Base-by-base conservation (phyloP, 2,329 filamentous ascomycete genomes). In the Apiospora koreana region DNA sequence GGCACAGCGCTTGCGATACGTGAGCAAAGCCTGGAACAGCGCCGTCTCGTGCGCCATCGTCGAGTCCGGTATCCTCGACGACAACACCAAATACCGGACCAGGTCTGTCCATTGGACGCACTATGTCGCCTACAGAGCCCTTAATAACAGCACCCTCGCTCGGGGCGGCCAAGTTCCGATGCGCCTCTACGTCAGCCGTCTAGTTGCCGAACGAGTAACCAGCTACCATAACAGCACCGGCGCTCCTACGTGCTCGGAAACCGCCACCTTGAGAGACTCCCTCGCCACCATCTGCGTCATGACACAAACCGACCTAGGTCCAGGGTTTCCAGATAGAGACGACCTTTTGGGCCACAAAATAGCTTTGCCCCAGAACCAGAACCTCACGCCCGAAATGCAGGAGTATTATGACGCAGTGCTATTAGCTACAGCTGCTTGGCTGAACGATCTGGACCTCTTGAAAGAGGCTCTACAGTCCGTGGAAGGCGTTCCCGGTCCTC, bases 31-130 rank as follows among this genome's bases (percentile, higher is more conserved):
- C 16, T 68, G 67, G 46, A 28, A 68, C 10, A n/a, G 10, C 45
- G 67, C 67, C 9, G n/a, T 68, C 23, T 10, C 28, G 67, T 21
- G 41, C 28, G 67, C 46, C 28, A 68, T 68, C 31, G 8, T 68
- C 10, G 67, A 46, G 31, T 68, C 46, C 21, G 41, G 67, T 8
- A 28, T 68, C 28, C 28, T 50, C 12, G 18, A 58, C 0, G 2
- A 42, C 28, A 21, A 21, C n/a, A n/a, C n/a, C n/a, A n/a, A 28
- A 18, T 23, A 0, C n/a, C n/a, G n/a, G 23, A 16, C 10, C 48
- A 31, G 46, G 7, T 54, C 48, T 12, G 12, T 28, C 7, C 23
- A 25, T 23, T 54, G 48, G 48, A 23, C 48, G 1, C 23, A 3
- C 5, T 16, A 31, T 14, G 1, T 14, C 25, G 23, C 48, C 5